Evolutionary conservation across 169 alveolate species (phyloP).

Genomic region (Babesia ovis): DNA sequence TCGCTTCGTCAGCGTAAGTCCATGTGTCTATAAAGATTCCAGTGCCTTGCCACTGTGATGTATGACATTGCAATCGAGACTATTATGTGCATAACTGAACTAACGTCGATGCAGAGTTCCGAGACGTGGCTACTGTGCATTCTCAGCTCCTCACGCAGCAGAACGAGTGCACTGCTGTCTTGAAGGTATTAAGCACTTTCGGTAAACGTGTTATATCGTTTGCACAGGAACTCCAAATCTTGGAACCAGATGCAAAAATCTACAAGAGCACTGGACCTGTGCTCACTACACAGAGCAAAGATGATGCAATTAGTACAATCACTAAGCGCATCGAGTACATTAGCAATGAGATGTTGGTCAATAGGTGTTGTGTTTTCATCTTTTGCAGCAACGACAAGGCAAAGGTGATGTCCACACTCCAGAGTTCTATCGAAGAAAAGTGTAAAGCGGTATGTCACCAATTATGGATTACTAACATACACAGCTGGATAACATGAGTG

Average conservation of each 20-base stretch:
- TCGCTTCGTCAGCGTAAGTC: constrained; percentile 49
- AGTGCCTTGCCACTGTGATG: not conserved
- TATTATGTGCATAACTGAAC: not conserved
- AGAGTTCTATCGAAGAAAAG: constrained; percentile 50
- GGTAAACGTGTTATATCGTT: not conserved
- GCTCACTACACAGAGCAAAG: constrained; percentile 52
- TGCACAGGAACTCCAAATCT: constrained; percentile 45
- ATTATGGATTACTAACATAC: not conserved
- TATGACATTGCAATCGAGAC: not conserved
- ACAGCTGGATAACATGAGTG: constrained; percentile 30
- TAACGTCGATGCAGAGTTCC: constrained; percentile 35
- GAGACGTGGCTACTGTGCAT: constrained; percentile 51
- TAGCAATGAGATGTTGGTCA: constrained; percentile 44
- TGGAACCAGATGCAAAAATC: constrained; percentile 62
- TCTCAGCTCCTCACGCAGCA: constrained; percentile 66
- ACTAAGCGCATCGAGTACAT: constrained; percentile 66
- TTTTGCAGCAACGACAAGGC: constrained; percentile 43
- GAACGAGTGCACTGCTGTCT: constrained; percentile 50
- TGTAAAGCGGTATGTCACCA: constrained; percentile 31
- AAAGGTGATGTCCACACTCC: constrained; percentile 38
- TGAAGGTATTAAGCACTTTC: constrained; percentile 36
- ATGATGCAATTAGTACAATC: constrained; percentile 57
- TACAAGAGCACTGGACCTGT: constrained; percentile 68
- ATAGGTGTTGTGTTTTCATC: not conserved
- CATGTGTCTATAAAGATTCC: not conserved